Evolutionary conservation across 441 rosid species (phyloP).

Genomic region (Theobroma grandiflorum): DNA sequence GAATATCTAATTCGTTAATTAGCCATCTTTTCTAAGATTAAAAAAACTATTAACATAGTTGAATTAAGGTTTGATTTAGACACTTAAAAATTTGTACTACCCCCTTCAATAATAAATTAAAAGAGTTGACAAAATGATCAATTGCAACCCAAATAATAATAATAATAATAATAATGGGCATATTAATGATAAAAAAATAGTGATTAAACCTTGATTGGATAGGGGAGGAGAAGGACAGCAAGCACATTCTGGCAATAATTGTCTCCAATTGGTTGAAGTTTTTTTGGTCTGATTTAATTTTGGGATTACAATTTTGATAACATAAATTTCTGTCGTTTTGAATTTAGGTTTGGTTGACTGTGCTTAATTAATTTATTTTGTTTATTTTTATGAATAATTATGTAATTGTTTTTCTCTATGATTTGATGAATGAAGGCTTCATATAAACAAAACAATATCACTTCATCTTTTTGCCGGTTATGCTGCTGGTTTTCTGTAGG

Average conservation of each 20-base stretch:
- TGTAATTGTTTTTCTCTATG: too few species aligned
- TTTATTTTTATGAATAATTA: not conserved
- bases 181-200: not conserved
- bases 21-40: not conserved
- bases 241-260: not conserved
- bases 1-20: not conserved
- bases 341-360: too few species aligned
- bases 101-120: not conserved
- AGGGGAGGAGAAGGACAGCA: not conserved
- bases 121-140: not conserved
- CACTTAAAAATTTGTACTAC: not conserved
- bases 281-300: too few species aligned
- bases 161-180: not conserved
- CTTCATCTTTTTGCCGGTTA: too few species aligned
- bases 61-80: not conserved
- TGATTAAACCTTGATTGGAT: not conserved
- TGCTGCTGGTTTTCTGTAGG: too few species aligned
- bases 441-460: too few species aligned
- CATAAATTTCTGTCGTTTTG: too few species aligned
- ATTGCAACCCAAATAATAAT: not conserved
- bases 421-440: not conserved
- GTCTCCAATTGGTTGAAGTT: too few species aligned
- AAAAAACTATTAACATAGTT: not conserved
- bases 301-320: too few species aligned
- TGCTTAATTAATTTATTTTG: too few species aligned